Percentiles rank a stretch among this genome's conserved stretches.
phyloP scores from a whole-genome alignment of 1,284 basidiomycete species.

The Microbotryum saponariae region DNA sequence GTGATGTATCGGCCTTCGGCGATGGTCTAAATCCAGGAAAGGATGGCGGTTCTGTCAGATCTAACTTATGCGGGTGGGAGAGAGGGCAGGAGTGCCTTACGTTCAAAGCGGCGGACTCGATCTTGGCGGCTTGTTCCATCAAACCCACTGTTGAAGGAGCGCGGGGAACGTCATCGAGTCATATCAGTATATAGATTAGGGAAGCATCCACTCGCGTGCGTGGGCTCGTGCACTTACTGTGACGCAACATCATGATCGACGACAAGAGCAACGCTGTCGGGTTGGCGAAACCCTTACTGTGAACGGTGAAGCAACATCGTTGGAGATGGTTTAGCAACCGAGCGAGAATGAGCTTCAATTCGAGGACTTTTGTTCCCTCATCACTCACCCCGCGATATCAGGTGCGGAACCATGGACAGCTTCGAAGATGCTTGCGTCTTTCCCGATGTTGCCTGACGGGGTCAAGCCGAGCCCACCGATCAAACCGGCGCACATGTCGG shows the following conservation, averaged over 20 bases:
- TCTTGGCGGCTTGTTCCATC: slow-evolving; percentile 73
- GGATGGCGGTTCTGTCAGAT: background rate
- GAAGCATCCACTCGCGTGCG: too few species aligned
- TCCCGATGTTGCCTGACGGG: slow-evolving; percentile 74
- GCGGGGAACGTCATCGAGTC: too few species aligned
- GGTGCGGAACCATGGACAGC: slow-evolving; percentile 93
- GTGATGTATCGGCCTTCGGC: slow-evolving; percentile 90
- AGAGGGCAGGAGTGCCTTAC: slow-evolving; percentile 48
- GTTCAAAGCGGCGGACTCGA: slow-evolving; percentile 80
- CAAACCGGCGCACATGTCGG: slow-evolving; percentile 97
- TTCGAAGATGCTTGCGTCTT: slow-evolving; percentile 99
- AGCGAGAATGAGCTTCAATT: background rate
- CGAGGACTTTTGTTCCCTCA: background rate
- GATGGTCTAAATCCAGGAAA: slow-evolving; percentile 59
- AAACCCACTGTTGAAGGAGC: slow-evolving; percentile 55
- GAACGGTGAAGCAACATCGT: background rate
- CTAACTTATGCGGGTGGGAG: slow-evolving; percentile 7
- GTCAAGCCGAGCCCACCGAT: slow-evolving; percentile 97
- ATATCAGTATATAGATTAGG: too few species aligned
- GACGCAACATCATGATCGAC: slow-evolving; percentile 91
- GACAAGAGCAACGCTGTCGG: slow-evolving; percentile 92
- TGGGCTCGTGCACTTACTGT: slow-evolving; percentile 46
- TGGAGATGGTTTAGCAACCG: too few species aligned
- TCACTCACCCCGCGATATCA: slow-evolving; percentile 49
- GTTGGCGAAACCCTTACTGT: slow-evolving; percentile 72